Evolutionary conservation across 1,139 yeast genomes (phyloP), one percentile per base, ranked within the genome.

Genomic region (Ogataea hybrid): DNA sequence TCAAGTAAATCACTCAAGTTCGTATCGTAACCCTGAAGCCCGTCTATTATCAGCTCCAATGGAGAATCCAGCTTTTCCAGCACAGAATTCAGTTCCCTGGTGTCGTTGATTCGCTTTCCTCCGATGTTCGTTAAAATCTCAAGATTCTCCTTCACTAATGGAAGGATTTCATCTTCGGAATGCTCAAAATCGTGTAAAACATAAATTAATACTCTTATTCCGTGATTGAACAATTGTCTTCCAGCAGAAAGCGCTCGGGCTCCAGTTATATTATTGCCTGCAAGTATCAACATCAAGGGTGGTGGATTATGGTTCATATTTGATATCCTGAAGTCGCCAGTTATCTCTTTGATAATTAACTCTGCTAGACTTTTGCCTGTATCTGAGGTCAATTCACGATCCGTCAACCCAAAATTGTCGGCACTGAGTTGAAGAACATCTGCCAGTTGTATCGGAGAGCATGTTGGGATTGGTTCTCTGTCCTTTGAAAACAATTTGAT

Each of bases 221-320:
- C 89, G 49, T 84, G 84, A 57, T 86, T 86, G 34, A 84, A 69
- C 47, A 90, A 69, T 52, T 85, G 90, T 49, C 96, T 78, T 0
- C 90, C 95, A 0, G 92, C 72, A 0, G 92, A 87, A 44, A 87
- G 67, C 0, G 94, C 90, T 42, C 89, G 68, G 7, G 81, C 72
- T 11, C 96, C 95, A 22, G 92, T 74, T 45, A 84, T 71, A 46
- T 81, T 81, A 53, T 83, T 78, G 20, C 95, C 96, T 10, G 80
- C 80, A 22, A 88, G 68, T 7, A 84, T 66, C 12, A 89, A 69
- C 4, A 86, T 84, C 45, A 87, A 65, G 1, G 96, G 96, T 8
- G 92, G 85, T 17, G 87, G 71, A 58, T 87, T 88, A 58, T 83
- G 88, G 35, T 59, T 58, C 14, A 92, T 69, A 6, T 79, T 67